Percentiles rank a stretch among this genome's conserved stretches.
phyloP scores from a whole-genome alignment of 2,329 filamentous ascomycete species.

The Talaromyces sp. region DNA sequence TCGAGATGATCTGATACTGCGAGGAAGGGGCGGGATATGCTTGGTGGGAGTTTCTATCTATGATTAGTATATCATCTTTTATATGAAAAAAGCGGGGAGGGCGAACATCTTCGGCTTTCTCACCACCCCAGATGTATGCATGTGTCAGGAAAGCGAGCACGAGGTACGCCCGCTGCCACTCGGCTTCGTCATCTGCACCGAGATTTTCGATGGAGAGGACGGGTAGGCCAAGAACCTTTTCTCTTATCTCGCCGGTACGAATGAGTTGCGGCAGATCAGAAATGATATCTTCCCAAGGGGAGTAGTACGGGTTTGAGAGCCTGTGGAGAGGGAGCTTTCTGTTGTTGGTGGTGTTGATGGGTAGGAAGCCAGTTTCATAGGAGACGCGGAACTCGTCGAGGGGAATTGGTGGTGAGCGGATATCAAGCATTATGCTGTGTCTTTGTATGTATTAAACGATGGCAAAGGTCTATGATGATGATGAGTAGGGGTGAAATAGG shows the following conservation, averaged over 20 bases:
- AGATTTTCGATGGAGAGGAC: conserved; percentile 74
- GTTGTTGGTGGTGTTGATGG: conserved; percentile 49
- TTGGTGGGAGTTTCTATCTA: conserved; percentile 34
- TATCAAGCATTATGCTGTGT: conserved; percentile 19
- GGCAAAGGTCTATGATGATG: not conserved
- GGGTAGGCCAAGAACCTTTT: conserved; percentile 71
- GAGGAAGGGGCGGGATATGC: conserved; percentile 35
- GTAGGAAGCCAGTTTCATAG: conserved; percentile 71
- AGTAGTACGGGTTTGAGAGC: conserved; percentile 80
- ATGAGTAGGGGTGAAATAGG: not conserved
- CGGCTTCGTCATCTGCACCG: conserved; percentile 62
- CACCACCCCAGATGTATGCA: conserved; percentile 79
- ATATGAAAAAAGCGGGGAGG: not conserved
- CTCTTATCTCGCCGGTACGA: conserved; percentile 68
- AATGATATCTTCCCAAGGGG: conserved; percentile 66
- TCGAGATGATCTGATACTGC: conserved; percentile 35
- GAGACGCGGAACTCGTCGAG: conserved; percentile 66
- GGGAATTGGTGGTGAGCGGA: conserved; percentile 26
- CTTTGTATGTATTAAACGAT: not conserved
- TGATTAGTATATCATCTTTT: not conserved
- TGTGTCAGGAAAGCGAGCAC: conserved; percentile 74
- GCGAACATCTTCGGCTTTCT: conserved; percentile 63
- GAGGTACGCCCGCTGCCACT: conserved; percentile 82
- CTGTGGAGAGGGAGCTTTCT: conserved; percentile 61
- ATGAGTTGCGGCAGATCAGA: conserved; percentile 50